Base-by-base conservation (phyloP, 768 basidiomycete species). In the Hemileccinum impolitum region DNA sequence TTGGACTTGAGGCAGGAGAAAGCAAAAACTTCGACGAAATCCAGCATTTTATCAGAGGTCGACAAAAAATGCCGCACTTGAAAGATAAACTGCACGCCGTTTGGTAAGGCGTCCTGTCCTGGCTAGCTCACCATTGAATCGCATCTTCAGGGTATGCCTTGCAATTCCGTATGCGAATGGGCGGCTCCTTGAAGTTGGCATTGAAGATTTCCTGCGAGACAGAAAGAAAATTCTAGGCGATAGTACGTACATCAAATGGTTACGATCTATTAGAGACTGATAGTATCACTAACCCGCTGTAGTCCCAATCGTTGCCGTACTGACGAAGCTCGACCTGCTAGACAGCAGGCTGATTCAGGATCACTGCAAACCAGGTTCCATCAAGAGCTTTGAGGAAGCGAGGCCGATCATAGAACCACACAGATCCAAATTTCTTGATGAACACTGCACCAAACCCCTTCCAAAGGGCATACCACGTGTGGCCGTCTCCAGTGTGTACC, bases 31-130 rank as follows among this genome's bases (percentile, higher is more conserved):
- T 45, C 2, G 8, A 36, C 7, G 17, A 7, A 37, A 25, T 45
- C 11, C 23, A 25, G n/a, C 2, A 11, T 17, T 45, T 45, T 25
- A 28, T 45, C 23, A 17, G 6, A 9, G 9, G 17, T 17, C 34
- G 44, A 17, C 44, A 31, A 28, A 26, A 36, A 1, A 45, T 13
- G 44, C 12, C 0, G 6, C 10, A 36, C 1, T 18, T 45, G 35
- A 45, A 45, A 23, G 44, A 45, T 25, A 2, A 70, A 71, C n/a
- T 45, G n/a, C 44, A 45, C 7, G 44, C 44, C 14, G 35, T 45
- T 26, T 45, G 44, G 44, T 45, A 6, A 13, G 43, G 6, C 8
- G 10, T 14, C n/a, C 7, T n/a, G 10, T 28, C n/a, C 28, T 5
- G 12, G 14, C 34, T 6, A 7, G 18, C 3, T 23, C 35, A 13